phyloP scores from a whole-genome alignment of 2,329 filamentous ascomycete genomes.

The Ceratocystis colombiana region DNA sequence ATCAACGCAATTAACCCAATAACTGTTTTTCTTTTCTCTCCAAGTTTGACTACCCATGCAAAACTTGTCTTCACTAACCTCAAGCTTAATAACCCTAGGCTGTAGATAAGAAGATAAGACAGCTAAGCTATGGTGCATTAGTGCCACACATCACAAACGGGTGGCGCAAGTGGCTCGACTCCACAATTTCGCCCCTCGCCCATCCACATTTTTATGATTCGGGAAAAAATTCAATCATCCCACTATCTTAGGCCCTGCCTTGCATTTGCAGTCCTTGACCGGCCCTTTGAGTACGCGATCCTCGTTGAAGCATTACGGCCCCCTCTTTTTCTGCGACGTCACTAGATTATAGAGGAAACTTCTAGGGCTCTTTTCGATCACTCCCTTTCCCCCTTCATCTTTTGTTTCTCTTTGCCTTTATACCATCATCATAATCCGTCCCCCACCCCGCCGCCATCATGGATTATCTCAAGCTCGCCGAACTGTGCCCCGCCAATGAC shows the following conservation, averaged over 20 bases:
- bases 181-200: constrained; percentile 23
- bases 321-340: constrained; percentile 20
- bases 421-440: neutral
- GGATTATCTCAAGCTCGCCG: constrained; percentile 52
- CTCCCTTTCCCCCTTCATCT: neutral
- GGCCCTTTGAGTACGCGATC: constrained; percentile 17
- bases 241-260: constrained; percentile 13
- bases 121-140: neutral
- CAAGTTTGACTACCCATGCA: neutral
- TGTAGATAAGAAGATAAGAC: constrained; percentile 1
- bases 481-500: constrained; percentile 62
- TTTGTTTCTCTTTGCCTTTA: constrained; percentile 4
- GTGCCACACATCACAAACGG: neutral
- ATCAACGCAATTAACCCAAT: neutral
- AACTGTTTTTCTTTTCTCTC: neutral
- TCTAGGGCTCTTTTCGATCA: neutral
- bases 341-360: neutral
- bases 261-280: neutral
- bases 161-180: neutral
- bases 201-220: constrained; percentile 24
- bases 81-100: neutral
- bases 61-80: neutral
- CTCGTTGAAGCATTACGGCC: constrained; percentile 6
- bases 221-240: constrained; percentile 24
- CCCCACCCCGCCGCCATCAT: constrained; percentile 14